Evolutionary conservation across 768 basidiomycete species (phyloP).

Genomic region (Rubroboletus satanas): DNA sequence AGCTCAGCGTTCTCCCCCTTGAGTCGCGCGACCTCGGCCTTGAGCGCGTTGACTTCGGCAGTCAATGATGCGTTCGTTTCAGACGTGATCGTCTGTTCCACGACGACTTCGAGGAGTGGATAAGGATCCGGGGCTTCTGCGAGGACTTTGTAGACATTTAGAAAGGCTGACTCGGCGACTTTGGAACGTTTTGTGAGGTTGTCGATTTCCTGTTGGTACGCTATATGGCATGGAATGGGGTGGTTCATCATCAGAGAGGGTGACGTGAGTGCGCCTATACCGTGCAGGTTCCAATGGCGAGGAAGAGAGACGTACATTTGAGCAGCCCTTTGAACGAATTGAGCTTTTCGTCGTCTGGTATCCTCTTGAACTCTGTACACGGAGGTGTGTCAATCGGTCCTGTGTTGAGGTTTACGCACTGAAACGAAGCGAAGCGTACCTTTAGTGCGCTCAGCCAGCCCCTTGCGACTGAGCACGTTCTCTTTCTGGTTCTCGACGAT

Average conservation of each 20-base stretch:
- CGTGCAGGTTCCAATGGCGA: not conserved
- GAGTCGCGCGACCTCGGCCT: slow-evolving; percentile 66
- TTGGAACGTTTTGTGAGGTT: slow-evolving; percentile 91
- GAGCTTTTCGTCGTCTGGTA: slow-evolving; percentile 85
- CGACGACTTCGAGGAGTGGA: slow-evolving; percentile 90
- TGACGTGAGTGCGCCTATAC: too few species aligned
- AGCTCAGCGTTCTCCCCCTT: slow-evolving; percentile 83
- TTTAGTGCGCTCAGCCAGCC: slow-evolving; percentile 92
- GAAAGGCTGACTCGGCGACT: slow-evolving; percentile 88
- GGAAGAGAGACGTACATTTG: slow-evolving; percentile 54
- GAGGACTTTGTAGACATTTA: slow-evolving; percentile 94
- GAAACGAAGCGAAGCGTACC: slow-evolving; percentile 41
- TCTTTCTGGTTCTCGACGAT: slow-evolving; percentile 99
- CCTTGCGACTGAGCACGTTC: slow-evolving; percentile 89
- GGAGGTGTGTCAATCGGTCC: not conserved
- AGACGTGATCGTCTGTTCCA: slow-evolving; percentile 91
- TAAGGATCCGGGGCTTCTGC: slow-evolving; percentile 98
- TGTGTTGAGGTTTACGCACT: not conserved
- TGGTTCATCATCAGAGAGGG: not conserved
- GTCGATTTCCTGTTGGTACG: slow-evolving; percentile 97
- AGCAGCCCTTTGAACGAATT: slow-evolving; percentile 85
- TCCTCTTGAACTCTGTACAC: slow-evolving; percentile 86
- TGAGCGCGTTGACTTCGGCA: slow-evolving; percentile 74
- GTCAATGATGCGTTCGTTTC: slow-evolving; percentile 21
- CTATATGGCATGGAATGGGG: slow-evolving; percentile 35